These are phyloP conservation scores for Arabis alpina DNA, from an alignment of 345 rosid genomes.

Conservation along the genomic window DNA sequence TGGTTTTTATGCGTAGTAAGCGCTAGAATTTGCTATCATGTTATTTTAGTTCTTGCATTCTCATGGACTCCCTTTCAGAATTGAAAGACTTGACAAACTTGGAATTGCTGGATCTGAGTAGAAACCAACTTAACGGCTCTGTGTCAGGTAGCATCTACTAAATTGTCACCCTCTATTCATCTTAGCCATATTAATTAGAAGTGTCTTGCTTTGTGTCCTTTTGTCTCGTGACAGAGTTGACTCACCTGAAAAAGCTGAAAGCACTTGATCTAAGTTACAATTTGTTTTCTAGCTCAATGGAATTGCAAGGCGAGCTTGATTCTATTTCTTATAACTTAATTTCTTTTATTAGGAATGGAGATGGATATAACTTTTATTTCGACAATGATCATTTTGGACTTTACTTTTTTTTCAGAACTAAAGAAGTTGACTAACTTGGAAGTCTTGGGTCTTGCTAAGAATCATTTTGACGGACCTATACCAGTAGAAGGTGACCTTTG, in stretches of 20 bases:
- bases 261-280: background rate
- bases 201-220: background rate
- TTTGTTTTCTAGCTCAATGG: background rate
- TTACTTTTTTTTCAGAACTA: constrained; percentile 13
- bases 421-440: constrained; percentile 3
- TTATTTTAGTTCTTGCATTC: too few relatives aligned
- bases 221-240: background rate
- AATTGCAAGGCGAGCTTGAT: constrained; percentile 5
- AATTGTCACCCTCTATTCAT: too few relatives aligned
- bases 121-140: background rate
- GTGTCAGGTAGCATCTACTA: background rate
- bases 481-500: constrained; percentile 10
- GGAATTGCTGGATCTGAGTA: background rate
- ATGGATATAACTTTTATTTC: background rate
- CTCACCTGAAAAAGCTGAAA: constrained; percentile 10
- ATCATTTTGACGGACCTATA: background rate
- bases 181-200: too few relatives aligned
- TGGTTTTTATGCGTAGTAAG: too few relatives aligned
- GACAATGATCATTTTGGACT: background rate
- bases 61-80: background rate
- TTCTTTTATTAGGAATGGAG: too few relatives aligned
- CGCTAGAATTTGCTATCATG: too few relatives aligned
- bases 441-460: constrained; percentile 1
- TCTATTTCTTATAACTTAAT: too few relatives aligned
- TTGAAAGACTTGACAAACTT: constrained; percentile 24